Percentiles rank a stretch among this genome's conserved stretches.
Conservation (phyloP, 768 basidiomycete genomes). For the Lactarius trivialis region DNA sequence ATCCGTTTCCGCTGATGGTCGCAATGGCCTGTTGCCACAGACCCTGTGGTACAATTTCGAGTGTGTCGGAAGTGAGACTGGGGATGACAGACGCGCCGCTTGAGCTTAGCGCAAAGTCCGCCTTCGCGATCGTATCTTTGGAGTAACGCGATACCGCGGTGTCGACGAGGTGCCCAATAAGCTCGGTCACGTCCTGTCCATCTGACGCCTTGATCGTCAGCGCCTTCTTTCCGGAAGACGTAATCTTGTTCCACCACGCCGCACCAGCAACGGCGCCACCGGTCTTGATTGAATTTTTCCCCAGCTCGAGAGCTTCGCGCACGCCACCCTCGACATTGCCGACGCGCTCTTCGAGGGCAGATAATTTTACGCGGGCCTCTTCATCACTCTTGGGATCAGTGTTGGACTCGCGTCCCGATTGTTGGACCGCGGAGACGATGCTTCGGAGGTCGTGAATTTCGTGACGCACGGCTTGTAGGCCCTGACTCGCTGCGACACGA, state of each 20-base stretch:
- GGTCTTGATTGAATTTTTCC: conserved; percentile 42
- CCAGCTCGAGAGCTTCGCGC: conserved; percentile 65
- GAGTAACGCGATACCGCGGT: conserved; percentile 59
- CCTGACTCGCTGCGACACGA: conserved; percentile 30
- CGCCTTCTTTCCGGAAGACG: conserved; percentile 31
- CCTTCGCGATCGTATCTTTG: conserved; percentile 73
- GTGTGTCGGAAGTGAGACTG: conserved; percentile 73
- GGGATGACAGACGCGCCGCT: conserved; percentile 79
- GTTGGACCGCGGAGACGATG: conserved; percentile 31
- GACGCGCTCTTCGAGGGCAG: conserved; percentile 55
- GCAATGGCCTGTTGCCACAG: conserved; percentile 45
- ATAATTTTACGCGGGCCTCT: conserved; percentile 49
- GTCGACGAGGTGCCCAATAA: conserved; percentile 74
- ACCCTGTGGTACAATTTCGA: conserved; percentile 53
- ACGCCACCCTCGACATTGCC: conserved; percentile 55
- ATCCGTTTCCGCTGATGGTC: conserved; percentile 51
- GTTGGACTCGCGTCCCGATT: conserved; percentile 4
- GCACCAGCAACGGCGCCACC: conserved; percentile 32
- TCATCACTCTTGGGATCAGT: conserved; percentile 37
- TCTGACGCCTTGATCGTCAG: conserved; percentile 66
- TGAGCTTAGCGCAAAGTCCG: conserved; percentile 83
- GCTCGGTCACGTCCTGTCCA: conserved; percentile 63
- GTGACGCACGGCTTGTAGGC: conserved; percentile 23
- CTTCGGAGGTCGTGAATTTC: conserved; percentile 20
- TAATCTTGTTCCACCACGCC: conserved; percentile 69